These are phyloP conservation scores for Irpex sp. DNA, from an alignment of 1,284 basidiomycete species.

Conservation along the genomic window DNA sequence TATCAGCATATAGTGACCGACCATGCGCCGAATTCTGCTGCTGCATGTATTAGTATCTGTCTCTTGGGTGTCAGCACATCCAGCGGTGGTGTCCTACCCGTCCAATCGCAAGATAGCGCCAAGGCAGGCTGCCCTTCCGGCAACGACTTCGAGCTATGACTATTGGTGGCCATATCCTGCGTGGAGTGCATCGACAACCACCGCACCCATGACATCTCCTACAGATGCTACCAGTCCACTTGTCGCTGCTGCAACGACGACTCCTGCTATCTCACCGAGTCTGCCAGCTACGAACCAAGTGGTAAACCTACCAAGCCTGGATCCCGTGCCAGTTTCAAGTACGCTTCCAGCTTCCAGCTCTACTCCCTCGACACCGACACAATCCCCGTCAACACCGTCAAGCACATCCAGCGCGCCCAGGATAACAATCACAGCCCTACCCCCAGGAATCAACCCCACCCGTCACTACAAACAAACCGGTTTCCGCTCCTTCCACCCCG, in stretches of 20 bases:
- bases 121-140: neutral
- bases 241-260: neutral
- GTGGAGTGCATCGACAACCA: constrained; percentile 7
- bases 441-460: constrained; percentile 31
- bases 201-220: neutral
- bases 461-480: constrained; percentile 14
- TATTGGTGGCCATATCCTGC: constrained; percentile 31
- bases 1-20: constrained; percentile 5
- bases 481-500: constrained; percentile 25
- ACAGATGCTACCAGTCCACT: neutral
- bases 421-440: constrained; percentile 33
- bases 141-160: constrained; percentile 17
- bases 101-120: neutral
- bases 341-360: neutral
- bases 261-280: neutral
- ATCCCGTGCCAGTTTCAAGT: neutral
- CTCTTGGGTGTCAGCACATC: neutral
- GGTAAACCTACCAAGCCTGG: neutral
- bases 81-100: neutral
- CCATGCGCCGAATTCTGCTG: neutral
- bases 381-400: constrained; percentile 1
- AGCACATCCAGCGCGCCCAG: constrained; percentile 6
- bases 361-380: neutral
- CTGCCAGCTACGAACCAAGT: neutral
- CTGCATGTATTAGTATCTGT: neutral